A percentile compares a stretch with the other conserved stretches of the same genome.
phyloP scores from a whole-genome alignment of 2,329 filamentous ascomycete genomes.

The Lachnellula occidentalis region DNA sequence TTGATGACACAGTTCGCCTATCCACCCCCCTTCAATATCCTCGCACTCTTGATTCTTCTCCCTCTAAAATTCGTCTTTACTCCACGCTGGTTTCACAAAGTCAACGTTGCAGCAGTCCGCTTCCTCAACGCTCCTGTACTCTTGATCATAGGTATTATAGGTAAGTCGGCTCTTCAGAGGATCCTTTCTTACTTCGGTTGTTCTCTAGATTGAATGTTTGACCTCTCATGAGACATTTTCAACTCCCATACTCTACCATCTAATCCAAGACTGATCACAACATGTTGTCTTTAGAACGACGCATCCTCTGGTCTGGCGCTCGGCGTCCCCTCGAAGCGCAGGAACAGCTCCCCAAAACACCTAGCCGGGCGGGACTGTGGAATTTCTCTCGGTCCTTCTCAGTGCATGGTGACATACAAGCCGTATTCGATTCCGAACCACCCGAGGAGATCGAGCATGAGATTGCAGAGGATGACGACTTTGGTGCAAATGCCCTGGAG shows the following conservation, averaged over 20 bases:
- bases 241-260: no score
- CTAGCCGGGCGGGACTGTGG: conserved; percentile 21
- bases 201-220: no score
- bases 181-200: no score
- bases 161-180: no score
- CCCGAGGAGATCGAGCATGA: conserved; percentile 21
- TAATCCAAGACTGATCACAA: no score
- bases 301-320: conserved; percentile 52
- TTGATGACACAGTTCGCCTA: conserved; percentile 20
- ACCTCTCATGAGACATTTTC: no score
- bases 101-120: conserved; percentile 73
- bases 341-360: conserved; percentile 20
- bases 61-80: conserved; percentile 73
- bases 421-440: conserved; percentile 29
- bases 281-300: conserved; percentile 51
- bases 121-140: conserved; percentile 71
- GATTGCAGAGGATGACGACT: conserved; percentile 18
- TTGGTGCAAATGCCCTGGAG: conserved; percentile 8
- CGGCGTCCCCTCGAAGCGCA: conserved; percentile 15
- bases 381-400: conserved; percentile 26
- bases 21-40: conserved; percentile 75
- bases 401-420: conserved; percentile 29
- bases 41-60: conserved; percentile 67
- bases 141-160: conserved; percentile 55
- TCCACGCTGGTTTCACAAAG: conserved; percentile 86